Evolutionary conservation across 2,329 filamentous ascomycete genomes (phyloP), one percentile per base, ranked within the genome.

Genomic region (Fusarium newnesense): DNA sequence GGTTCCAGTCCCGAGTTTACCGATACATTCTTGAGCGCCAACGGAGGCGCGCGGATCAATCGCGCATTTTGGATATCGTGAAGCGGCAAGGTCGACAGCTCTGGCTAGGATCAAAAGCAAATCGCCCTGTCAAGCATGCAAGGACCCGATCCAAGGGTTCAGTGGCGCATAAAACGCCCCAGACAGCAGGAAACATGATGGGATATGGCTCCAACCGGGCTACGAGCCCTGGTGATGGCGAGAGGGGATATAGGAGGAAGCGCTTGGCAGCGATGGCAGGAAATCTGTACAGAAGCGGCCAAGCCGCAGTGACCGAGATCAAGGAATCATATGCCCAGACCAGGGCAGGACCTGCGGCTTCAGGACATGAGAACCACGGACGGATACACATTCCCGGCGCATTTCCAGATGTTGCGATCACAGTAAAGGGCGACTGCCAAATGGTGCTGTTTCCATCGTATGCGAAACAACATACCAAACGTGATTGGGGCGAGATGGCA

Each of bases 361-460:
- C 72, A 4, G 76, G 75, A 7, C 62, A 72, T 13, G 78, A 81
- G 15, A 76, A 67, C 19, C 74, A 80, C 37, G 77, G 80, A 13
- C 79, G 79, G 43, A 79, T 79, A 54, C 80, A 83, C 49, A 93
- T 94, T 36, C 92, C 94, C 0, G 93, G 92, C 2, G 90, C 92
- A 2, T 98, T 97, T 78, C 94, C 95, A 0, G 92, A 97, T 75
- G 93, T 94, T 24, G 90, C 92, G n/a, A 93, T 97, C 67, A 89
- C 93, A 21, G 89, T 91, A 16, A 91, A 91, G 69, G 95, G 94
- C 18, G 90, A 94, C 68, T 95, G 98, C 80, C 94, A 98, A 83
- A 94, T 99, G 91, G 90, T 99, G 15, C 81, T 99, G 30, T 99
- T 99, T 76, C 96, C 96, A 1, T 98, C 94, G 60, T 99, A 99